Percentiles rank a stretch among this genome's conserved stretches.
Conservation (phyloP, 75 land plant genomes). For the Selaginella tamariscina region DNA sequence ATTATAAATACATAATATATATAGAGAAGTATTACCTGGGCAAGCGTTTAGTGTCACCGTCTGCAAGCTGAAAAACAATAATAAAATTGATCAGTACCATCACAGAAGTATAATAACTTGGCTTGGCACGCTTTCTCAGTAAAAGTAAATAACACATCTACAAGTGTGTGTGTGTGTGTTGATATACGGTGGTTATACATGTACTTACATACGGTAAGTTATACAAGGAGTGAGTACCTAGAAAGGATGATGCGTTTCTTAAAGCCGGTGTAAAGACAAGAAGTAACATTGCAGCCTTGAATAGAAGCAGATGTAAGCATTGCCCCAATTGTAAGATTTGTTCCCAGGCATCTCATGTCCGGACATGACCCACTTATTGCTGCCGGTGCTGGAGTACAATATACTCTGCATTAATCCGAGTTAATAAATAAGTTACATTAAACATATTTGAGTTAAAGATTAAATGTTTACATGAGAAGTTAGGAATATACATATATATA, state of each 20-base stretch:
- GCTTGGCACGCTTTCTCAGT: background rate
- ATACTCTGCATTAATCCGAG: slow-evolving; percentile 60
- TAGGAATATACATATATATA: too few relatives aligned
- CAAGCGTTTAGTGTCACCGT: background rate
- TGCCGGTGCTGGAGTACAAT: slow-evolving; percentile 46
- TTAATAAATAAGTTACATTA: too few relatives aligned
- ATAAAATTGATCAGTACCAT: slow-evolving; percentile 25
- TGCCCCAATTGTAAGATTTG: slow-evolving; percentile 57
- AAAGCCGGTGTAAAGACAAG: slow-evolving; percentile 50
- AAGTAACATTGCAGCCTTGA: slow-evolving; percentile 62
- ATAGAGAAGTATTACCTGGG: background rate
- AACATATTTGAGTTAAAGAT: too few relatives aligned
- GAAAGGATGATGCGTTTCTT: slow-evolving; percentile 40
- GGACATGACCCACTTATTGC: slow-evolving; percentile 41
- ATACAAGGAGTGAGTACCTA: slow-evolving; percentile 24
- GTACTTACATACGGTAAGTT: too few relatives aligned
- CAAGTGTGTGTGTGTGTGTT: too few relatives aligned
- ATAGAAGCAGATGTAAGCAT: slow-evolving; percentile 25
- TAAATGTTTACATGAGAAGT: too few relatives aligned
- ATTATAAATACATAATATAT: background rate
- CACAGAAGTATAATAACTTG: background rate
- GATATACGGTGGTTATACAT: too few relatives aligned
- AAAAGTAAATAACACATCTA: background rate
- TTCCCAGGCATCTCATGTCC: slow-evolving; percentile 56
- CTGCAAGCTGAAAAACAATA: slow-evolving; percentile 57